A percentile compares a stretch with the other conserved stretches of the same genome.
phyloP scores from a whole-genome alignment of 1,284 basidiomycete species.

The Neolentinus lepideus region DNA sequence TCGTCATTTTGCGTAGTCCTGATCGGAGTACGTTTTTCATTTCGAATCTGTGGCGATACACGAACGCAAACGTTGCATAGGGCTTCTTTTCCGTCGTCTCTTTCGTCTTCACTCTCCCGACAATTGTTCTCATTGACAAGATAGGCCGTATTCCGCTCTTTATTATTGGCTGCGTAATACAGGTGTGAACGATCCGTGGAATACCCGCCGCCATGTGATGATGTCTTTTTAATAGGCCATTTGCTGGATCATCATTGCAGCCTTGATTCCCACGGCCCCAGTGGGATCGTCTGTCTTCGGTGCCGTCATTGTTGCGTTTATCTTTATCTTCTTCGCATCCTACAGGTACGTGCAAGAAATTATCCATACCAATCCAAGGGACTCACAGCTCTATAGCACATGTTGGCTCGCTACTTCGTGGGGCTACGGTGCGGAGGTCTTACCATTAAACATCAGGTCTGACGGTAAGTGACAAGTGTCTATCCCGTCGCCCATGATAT shows the following conservation, averaged over 20 bases:
- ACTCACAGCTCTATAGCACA: background rate
- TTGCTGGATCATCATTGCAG: slow-evolving; percentile 1
- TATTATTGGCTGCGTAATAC: background rate
- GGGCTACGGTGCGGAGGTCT: background rate
- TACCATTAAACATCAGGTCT: background rate
- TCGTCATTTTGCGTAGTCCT: background rate
- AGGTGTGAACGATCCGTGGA: background rate
- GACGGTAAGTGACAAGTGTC: background rate
- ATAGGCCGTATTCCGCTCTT: background rate
- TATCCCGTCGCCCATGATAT: background rate
- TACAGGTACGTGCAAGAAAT: background rate
- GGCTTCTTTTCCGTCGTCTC: slow-evolving; percentile 1
- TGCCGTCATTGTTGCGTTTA: background rate
- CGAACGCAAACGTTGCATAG: background rate
- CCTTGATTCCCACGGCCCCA: background rate
- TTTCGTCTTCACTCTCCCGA: slow-evolving; percentile 1
- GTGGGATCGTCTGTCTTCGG: background rate
- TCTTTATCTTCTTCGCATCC: background rate
- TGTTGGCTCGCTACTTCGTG: slow-evolving; percentile 1
- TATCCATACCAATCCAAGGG: background rate
- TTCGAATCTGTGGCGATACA: background rate
- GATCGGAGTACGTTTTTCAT: background rate
- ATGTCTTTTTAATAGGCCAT: background rate
- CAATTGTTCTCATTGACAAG: slow-evolving; percentile 1
- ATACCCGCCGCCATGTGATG: background rate